Evolutionary conservation across 345 rosid genomes (phyloP).

Genomic region (Viola odorata): DNA sequence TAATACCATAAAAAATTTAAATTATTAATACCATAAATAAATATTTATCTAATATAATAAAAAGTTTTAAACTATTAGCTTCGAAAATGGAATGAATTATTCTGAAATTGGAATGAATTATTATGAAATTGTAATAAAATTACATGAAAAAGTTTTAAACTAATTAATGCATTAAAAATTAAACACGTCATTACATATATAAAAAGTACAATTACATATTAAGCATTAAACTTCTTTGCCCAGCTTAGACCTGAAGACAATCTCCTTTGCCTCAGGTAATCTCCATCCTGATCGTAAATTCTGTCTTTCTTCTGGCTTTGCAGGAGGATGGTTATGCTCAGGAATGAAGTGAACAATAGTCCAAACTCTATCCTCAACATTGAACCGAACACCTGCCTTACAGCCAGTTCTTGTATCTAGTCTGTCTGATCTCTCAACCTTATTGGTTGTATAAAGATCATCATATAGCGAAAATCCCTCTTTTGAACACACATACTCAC

Average conservation of each 20-base stretch:
- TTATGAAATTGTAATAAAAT: no score
- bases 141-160: no score
- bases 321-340: constrained; percentile 19
- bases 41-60: no score
- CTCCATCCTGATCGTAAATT: constrained; percentile 6
- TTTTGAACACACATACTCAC: constrained; percentile 16
- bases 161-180: no score
- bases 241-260: background rate
- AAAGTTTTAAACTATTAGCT: no score
- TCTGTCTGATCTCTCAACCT: constrained; percentile 6
- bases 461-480: constrained; percentile 12
- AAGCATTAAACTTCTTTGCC: no score
- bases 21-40: no score
- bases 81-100: no score
- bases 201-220: no score
- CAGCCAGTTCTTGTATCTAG: constrained; percentile 15
- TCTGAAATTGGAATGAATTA: no score
- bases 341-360: constrained; percentile 9
- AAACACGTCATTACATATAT: no score
- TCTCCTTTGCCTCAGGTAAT: background rate
- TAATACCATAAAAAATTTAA: no score
- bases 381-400: constrained; percentile 13
- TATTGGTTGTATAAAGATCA: background rate
- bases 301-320: constrained; percentile 11
- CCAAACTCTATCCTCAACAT: constrained; percentile 13